Percentiles rank a stretch among this genome's conserved stretches.
These are phyloP conservation scores for Boletellus sp. DNA, from an alignment of 768 basidiomycete species.

Conservation along the genomic window DNA sequence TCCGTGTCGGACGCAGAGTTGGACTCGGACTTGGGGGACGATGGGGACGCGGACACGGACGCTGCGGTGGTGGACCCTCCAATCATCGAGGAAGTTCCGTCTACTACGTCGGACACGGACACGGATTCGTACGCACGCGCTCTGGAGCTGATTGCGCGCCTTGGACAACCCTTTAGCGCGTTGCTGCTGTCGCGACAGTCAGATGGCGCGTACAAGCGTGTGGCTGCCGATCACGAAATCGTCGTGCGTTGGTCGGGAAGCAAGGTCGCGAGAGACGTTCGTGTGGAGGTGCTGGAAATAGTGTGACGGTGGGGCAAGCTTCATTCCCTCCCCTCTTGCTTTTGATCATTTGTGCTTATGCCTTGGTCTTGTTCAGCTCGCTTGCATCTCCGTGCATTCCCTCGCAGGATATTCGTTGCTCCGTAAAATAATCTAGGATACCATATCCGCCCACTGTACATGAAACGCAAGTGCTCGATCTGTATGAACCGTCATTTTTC, in stretches of 20 bases:
- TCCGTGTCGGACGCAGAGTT: not conserved
- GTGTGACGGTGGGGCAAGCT: too few species aligned
- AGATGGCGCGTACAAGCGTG: not conserved
- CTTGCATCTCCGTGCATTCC: too few species aligned
- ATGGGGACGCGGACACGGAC: not conserved
- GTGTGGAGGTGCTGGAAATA: constrained; percentile 1
- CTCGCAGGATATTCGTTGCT: too few species aligned
- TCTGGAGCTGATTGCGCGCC: constrained; percentile 1
- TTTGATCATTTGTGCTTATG: not conserved
- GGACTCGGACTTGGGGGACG: not conserved
- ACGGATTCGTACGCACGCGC: not conserved
- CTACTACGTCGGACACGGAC: too few species aligned
- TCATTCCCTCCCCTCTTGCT: not conserved
- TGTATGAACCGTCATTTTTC: too few species aligned
- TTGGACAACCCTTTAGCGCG: constrained; percentile 4
- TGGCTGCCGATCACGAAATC: constrained; percentile 6
- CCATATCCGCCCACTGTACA: too few species aligned
- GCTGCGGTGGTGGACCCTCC: not conserved
- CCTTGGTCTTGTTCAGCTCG: too few species aligned
- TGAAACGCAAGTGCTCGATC: too few species aligned
- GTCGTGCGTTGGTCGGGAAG: not conserved
- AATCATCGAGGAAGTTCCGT: not conserved
- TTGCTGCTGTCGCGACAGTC: constrained; percentile 2
- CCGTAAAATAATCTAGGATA: too few species aligned
- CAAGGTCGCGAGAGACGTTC: not conserved